Conservation (phyloP, 352 stramenopile species). For the Phytophthora capsici region DNA sequence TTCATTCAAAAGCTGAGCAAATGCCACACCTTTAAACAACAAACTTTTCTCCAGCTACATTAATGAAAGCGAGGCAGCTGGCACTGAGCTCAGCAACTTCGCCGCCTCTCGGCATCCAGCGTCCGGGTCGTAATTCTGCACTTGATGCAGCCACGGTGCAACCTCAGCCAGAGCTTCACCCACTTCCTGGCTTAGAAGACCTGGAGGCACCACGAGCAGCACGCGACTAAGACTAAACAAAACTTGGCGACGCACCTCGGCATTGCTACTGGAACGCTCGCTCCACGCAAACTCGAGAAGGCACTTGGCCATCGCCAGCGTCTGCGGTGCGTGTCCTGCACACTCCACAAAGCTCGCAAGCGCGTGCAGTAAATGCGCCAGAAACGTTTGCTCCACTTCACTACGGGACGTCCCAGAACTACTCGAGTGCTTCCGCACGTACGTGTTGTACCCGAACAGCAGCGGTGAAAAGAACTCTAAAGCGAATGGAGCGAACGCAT, state of each 20-base stretch:
- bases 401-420: conserved; percentile 32
- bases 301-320: conserved; percentile 72
- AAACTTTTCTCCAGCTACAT: background rate
- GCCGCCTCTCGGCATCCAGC: conserved; percentile 74
- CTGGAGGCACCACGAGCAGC: conserved; percentile 63
- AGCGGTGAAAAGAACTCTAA: conserved; percentile 79
- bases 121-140: conserved; percentile 57
- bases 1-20: too few species aligned
- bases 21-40: background rate
- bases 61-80: conserved; percentile 36
- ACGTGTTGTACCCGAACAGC: conserved; percentile 76
- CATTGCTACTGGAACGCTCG: conserved; percentile 48
- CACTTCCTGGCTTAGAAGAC: conserved; percentile 62
- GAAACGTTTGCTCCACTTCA: conserved; percentile 72
- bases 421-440: conserved; percentile 43
- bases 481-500: conserved; percentile 67
- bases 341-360: conserved; percentile 76
- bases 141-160: conserved; percentile 58
- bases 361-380: conserved; percentile 74
- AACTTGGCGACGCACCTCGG: conserved; percentile 75
- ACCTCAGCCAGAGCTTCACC: conserved; percentile 54
- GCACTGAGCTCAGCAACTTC: conserved; percentile 51
- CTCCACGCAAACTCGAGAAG: conserved; percentile 76
- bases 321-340: conserved; percentile 59
- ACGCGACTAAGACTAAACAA: conserved; percentile 77